phyloP scores from a whole-genome alignment of 176 grass and related monocot genomes.

The Phyllostachys edulis region DNA sequence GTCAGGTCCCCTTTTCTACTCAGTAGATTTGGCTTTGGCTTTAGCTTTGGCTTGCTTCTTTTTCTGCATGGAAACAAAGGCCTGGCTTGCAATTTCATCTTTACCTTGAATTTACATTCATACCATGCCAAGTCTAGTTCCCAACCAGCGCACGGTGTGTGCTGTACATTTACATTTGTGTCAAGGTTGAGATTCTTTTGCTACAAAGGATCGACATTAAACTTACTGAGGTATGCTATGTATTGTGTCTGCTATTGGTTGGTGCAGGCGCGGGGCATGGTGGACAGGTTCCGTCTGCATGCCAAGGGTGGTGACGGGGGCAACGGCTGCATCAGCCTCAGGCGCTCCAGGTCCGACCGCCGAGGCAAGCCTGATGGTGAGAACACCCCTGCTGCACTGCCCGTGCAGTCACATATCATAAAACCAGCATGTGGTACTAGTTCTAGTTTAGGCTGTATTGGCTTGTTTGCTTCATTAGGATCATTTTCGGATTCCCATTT shows the following conservation, averaged over 20 bases:
- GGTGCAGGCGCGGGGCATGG: constrained; percentile 63
- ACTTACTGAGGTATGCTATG: too few relatives aligned
- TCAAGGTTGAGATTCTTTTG: too few relatives aligned
- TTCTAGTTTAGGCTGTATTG: not conserved
- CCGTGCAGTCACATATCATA: too few relatives aligned
- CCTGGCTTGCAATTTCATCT: not conserved
- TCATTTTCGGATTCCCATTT: not conserved
- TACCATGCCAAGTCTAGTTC: too few relatives aligned
- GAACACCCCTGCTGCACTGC: not conserved
- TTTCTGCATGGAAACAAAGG: too few relatives aligned
- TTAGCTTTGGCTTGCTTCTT: not conserved
- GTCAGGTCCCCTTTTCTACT: not conserved
- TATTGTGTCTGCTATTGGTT: not conserved
- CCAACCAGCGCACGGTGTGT: too few relatives aligned
- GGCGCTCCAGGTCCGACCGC: constrained; percentile 49
- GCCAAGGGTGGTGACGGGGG: constrained; percentile 77
- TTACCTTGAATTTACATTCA: too few relatives aligned
- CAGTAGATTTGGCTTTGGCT: not conserved
- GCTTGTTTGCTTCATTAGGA: not conserved
- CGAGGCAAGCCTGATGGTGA: constrained; percentile 63
- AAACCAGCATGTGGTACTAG: not conserved
- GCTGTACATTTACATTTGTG: too few relatives aligned
- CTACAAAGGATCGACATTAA: too few relatives aligned
- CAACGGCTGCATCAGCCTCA: constrained; percentile 55
- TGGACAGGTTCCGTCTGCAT: constrained; percentile 60